phyloP scores from a whole-genome alignment of 2,329 filamentous ascomycete species.

The Diaporthe sp. region DNA sequence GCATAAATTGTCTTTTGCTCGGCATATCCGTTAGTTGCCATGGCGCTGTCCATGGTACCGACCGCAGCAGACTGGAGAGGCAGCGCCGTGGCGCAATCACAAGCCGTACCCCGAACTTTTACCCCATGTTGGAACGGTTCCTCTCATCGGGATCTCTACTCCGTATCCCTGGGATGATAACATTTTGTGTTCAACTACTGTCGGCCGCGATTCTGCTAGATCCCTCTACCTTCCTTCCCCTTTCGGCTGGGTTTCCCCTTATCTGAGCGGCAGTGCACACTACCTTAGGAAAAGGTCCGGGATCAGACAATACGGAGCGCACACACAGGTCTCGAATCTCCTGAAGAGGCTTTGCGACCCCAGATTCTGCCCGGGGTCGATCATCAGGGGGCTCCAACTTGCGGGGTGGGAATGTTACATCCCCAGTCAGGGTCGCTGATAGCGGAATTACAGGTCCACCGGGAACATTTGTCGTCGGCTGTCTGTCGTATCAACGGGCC shows the following conservation, averaged over 20 bases:
- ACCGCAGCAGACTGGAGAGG: neutral
- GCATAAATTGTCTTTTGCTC: conserved; percentile 10
- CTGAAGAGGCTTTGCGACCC: conserved; percentile 32
- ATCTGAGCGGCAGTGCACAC: conserved; percentile 5
- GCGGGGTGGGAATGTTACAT: conserved; percentile 36
- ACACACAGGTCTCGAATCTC: conserved; percentile 15
- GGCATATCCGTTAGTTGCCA: conserved; percentile 19
- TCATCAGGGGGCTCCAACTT: conserved; percentile 34
- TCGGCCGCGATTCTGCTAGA: neutral
- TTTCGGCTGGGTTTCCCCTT: conserved; percentile 1
- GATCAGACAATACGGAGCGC: conserved; percentile 3
- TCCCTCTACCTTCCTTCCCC: conserved; percentile 15
- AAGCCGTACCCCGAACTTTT: neutral
- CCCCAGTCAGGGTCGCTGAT: conserved; percentile 20
- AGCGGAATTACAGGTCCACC: conserved; percentile 27
- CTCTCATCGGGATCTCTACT: neutral
- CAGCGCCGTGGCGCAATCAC: neutral
- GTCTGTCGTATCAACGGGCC: conserved; percentile 23
- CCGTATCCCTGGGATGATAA: neutral
- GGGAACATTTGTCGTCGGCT: conserved; percentile 11
- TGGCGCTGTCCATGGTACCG: conserved; percentile 1
- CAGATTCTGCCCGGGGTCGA: conserved; percentile 34
- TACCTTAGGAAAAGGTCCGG: conserved; percentile 4
- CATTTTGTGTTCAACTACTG: neutral
- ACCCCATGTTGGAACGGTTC: neutral